Conservation (phyloP, 225 moss, liverwort and hornwort genomes). For the Pleurozium schreberi region DNA sequence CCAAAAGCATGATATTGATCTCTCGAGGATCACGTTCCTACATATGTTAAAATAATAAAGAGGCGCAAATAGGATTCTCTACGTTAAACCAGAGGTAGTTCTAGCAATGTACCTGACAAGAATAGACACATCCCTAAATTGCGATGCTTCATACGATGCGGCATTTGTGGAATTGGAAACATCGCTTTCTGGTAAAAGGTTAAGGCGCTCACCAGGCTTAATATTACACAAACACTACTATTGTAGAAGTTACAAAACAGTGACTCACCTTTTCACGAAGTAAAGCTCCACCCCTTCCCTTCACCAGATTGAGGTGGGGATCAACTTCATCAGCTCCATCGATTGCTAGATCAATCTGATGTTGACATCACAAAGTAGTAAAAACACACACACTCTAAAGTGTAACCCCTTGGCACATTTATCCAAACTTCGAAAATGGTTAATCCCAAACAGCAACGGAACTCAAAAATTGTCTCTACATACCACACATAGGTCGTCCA, state of each 20-base stretch:
- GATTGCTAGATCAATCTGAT: slow-evolving; percentile 72
- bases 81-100: neutral
- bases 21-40: neutral
- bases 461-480: neutral
- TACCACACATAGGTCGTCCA: neutral
- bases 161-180: neutral
- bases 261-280: slow-evolving; percentile 72
- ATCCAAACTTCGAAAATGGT: neutral
- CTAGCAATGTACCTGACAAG: neutral
- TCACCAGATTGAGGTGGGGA: slow-evolving; percentile 81
- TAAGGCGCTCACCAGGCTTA: neutral
- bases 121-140: neutral
- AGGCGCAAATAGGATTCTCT: neutral
- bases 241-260: neutral
- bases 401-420: neutral
- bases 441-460: neutral
- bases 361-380: neutral
- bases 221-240: neutral
- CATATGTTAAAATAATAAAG: neutral
- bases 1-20: neutral
- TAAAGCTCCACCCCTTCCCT: slow-evolving; percentile 79
- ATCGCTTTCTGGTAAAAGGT: neutral
- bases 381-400: neutral
- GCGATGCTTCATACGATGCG: neutral
- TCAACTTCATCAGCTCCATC: slow-evolving; percentile 93